Evolutionary conservation across 2,329 filamentous ascomycete genomes (phyloP), one percentile per base, ranked within the genome.

Genomic region (Aureobasidium pullulans): DNA sequence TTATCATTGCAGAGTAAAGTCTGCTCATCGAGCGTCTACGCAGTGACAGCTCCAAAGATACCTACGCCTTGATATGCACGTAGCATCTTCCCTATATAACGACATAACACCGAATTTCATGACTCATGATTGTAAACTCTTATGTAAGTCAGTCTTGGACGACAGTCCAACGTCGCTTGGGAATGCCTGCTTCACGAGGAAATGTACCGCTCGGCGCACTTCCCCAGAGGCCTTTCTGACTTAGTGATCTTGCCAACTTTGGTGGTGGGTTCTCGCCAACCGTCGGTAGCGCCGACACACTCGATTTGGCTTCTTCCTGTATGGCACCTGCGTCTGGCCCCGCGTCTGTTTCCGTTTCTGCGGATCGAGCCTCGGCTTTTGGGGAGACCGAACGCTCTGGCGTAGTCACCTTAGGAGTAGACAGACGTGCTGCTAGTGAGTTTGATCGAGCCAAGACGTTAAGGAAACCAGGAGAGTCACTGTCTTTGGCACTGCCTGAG

Each of bases 141-240:
- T 15, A 7, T 16, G 6, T 32, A 43, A 28, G 37, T 50, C 28
- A 40, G n/a, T 66, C 65, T 40, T 67, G 62, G 48, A 68, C 72
- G 39, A 77, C 67, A 3, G 74, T 77, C 75, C 75, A 77, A 57
- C 75, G 64, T 64, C 75, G 69, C 69, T 77, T 77, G 23, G 71
- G 69, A 40, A 61, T 60, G 7, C 72, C 73, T 29, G 64, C 64
- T 8, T 69, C 69, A 57, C 74, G 69, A 64, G 71, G 70, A 31
- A 70, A 70, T 19, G 60, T 61, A 6, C 65, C 60, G 65, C 66
- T 63, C 62, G 66, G 66, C 13, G 71, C 70, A n/a, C 69, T 70
- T 0, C 76, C 76, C 76, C 76, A 79, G 6, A 79, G 72, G 1
- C 75, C 75, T 44, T 73, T 67, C 62, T 66, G 67, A 65, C 66